Evolutionary conservation across 2,329 filamentous ascomycete species (phyloP).

Genomic region (Phaeoacremonium minimum): DNA sequence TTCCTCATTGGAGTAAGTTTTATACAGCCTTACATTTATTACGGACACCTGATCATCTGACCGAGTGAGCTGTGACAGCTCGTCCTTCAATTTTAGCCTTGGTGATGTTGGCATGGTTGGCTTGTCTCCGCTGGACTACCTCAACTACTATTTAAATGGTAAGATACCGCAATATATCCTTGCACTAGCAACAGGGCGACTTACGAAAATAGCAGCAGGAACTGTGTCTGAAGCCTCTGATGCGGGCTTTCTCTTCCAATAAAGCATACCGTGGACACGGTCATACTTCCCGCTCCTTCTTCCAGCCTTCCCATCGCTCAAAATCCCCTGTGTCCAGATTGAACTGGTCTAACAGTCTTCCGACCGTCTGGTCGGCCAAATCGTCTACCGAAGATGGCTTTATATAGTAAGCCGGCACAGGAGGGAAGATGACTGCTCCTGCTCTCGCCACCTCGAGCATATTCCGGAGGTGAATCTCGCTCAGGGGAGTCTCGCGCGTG

Average conservation of each 20-base stretch:
- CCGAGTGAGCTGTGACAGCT: too few relatives aligned
- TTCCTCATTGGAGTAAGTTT: too few relatives aligned
- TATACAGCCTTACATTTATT: too few relatives aligned
- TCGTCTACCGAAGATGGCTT: slow-evolving; percentile 31
- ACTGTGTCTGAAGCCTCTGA: too few relatives aligned
- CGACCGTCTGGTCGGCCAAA: slow-evolving; percentile 37
- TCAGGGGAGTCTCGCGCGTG: slow-evolving; percentile 39
- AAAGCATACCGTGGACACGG: background rate
- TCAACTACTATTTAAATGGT: background rate
- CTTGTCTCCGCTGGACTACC: background rate
- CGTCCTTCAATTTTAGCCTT: background rate
- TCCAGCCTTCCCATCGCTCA: slow-evolving; percentile 27
- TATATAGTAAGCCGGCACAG: slow-evolving; percentile 39
- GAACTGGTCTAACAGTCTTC: slow-evolving; percentile 39
- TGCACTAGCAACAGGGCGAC: too few relatives aligned
- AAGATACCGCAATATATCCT: background rate
- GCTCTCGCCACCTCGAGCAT: slow-evolving; percentile 32
- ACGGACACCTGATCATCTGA: too few relatives aligned
- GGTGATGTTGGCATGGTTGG: background rate
- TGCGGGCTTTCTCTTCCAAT: background rate
- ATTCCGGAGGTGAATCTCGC: slow-evolving; percentile 39
- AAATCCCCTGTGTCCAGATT: slow-evolving; percentile 34
- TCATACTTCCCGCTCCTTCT: slow-evolving; percentile 7
- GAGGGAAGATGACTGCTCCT: slow-evolving; percentile 38
- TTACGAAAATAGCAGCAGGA: too few relatives aligned